Evolutionary conservation across 768 basidiomycete genomes (phyloP).

Genomic region (Coprinopsis marcescibilis): DNA sequence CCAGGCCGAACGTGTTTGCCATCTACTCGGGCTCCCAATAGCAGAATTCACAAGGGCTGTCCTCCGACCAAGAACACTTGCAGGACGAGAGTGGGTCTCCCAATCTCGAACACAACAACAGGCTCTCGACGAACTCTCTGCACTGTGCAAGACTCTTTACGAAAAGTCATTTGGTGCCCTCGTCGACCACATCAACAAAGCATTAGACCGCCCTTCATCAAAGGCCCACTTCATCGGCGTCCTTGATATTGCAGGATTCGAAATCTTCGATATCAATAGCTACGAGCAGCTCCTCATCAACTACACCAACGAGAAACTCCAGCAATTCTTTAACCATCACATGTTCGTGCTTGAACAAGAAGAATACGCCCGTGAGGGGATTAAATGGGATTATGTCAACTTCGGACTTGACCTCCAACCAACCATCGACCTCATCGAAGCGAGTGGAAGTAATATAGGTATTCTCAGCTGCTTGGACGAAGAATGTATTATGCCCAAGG

Average conservation of each 20-base stretch:
- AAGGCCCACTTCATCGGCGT: constrained; percentile 97
- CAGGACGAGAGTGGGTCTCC: constrained; percentile 95
- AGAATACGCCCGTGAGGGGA: constrained; percentile 93
- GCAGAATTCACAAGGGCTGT: constrained; percentile 87
- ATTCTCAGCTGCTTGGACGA: constrained; percentile 93
- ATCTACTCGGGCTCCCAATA: constrained; percentile 83
- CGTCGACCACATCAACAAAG: constrained; percentile 92
- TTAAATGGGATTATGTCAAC: constrained; percentile 97
- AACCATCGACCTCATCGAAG: constrained; percentile 96
- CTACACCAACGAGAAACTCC: constrained; percentile 97
- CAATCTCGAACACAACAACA: constrained; percentile 90
- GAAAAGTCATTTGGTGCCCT: constrained; percentile 94
- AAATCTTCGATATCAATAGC: constrained; percentile 90
- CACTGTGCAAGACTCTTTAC: constrained; percentile 92
- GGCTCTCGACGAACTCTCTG: constrained; percentile 85
- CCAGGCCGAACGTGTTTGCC: constrained; percentile 86
- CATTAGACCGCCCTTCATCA: constrained; percentile 86
- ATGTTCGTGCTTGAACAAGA: constrained; percentile 99
- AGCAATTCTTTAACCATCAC: constrained; percentile 98
- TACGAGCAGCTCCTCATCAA: constrained; percentile 99
- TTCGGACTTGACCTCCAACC: constrained; percentile 97
- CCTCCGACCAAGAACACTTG: constrained; percentile 83
- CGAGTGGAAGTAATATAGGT: constrained; percentile 74
- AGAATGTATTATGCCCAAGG: constrained; percentile 99
- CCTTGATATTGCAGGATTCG: constrained; percentile 98